Conservation (phyloP, 106 monocot species). For the Amphibolis antarctica region DNA sequence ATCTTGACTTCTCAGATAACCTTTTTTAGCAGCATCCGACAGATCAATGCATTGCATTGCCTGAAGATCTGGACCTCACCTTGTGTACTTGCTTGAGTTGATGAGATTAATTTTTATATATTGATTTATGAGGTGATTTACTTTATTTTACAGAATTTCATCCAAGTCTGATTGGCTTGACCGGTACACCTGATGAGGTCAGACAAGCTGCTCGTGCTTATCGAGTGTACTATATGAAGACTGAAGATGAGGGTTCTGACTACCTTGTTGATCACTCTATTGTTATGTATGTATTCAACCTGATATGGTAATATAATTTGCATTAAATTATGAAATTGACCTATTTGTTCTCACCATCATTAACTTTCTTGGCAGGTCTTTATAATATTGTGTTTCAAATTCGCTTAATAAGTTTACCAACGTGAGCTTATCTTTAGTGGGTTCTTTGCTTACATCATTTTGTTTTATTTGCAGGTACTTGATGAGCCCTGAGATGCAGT, state of each 20-base stretch:
- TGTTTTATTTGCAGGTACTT: constrained; percentile 48
- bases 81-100: neutral
- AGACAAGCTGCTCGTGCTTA: constrained; percentile 74
- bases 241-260: constrained; percentile 84
- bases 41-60: too few species aligned
- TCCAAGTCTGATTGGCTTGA: constrained; percentile 70
- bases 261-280: constrained; percentile 98
- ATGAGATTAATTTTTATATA: neutral
- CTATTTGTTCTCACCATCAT: neutral
- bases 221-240: constrained; percentile 98
- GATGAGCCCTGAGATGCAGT: constrained; percentile 83
- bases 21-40: neutral
- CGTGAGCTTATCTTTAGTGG: neutral
- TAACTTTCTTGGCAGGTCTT: neutral
- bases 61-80: too few species aligned
- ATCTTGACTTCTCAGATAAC: neutral
- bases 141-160: constrained; percentile 69
- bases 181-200: constrained; percentile 60
- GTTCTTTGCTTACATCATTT: neutral
- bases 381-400: neutral
- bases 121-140: neutral
- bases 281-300: constrained; percentile 59
- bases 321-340: neutral
- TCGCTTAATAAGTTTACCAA: neutral
- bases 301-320: neutral